Base-by-base conservation (phyloP, 1,284 basidiomycete species). In the Apiotrichum porosum region DNA sequence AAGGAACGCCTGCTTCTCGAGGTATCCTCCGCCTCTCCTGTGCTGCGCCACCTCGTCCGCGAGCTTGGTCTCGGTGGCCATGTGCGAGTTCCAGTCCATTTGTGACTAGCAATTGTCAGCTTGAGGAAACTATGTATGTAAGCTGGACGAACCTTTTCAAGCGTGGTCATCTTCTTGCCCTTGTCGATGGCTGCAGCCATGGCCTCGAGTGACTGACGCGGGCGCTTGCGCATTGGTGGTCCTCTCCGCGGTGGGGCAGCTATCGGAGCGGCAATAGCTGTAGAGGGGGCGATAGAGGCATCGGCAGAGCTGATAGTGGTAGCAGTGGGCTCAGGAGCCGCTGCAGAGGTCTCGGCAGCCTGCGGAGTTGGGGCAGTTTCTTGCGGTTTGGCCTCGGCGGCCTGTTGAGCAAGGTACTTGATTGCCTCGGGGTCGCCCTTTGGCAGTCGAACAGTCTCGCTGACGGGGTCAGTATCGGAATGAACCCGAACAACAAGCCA, bases 141-240 rank as follows among this genome's bases (percentile, higher is more conserved):
- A n/a, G n/a, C n/a, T n/a, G 9, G 10, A 47, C 63, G 22, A 23
- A 72, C 71, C 63, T 73, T 73, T 45, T 72, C 71, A 21, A 72
- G 51, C 9, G 70, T 73, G 5, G 69, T 71, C 68, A 73, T 70
- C 52, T 73, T 73, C 60, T 71, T 73, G 13, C 68, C 69, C 33
- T 56, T 60, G 42, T 60, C 61, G 8, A 73, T 35, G 1, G 68
- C 66, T 4, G 69, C 69, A 3, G 69, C 63, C 62, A 73, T 68
- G 10, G 58, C 52, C 57, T 73, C 71, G 8, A 73, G 60, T 9
- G 62, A 64, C 52, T 67, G 66, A 12, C 70, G 59, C n/a, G 70
- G 70, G 49, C 54, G 53, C 37, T 68, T 68, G 6, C 68, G 60
- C 10, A 56, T 38, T 10, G 61, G 59, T 2, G 54, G 42, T 9